Evolutionary conservation across 2,329 filamentous ascomycete genomes (phyloP), one percentile per base, ranked within the genome.

Genomic region (Aspergillus pseudoterreus): DNA sequence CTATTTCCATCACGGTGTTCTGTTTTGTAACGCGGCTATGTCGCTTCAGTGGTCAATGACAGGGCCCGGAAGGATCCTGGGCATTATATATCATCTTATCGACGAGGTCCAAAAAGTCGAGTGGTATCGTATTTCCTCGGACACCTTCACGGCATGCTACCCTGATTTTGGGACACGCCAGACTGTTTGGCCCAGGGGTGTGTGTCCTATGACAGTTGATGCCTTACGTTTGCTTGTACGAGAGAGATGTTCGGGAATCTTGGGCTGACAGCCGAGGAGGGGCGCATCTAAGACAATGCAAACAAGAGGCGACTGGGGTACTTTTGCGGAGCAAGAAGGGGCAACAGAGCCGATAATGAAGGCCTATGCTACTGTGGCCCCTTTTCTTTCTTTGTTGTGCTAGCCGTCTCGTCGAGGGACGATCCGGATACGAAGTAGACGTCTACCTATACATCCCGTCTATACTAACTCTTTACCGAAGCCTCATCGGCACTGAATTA

Each of bases 221-320:
- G 47, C 22, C 47, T 49, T 36, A 39, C 47, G 21, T 15, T 22
- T 35, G 47, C 24, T 49, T 44, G 39, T 35, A 49, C 32, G n/a
- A 4, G 35, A 12, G 12, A 8, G 15, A 38, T 30, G 6, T 30
- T 38, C 35, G 35, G 14, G 35, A 38, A n/a, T n/a, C 14, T n/a
- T 11, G 15, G 35, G 14, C 35, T 38, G 35, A 38, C 35, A 38
- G 4, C 33, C 10, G n/a, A n/a, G 33, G n/a, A n/a, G n/a, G 35
- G 35, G 36, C 22, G 22, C 46, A 48, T 43, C 22, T 33, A 30
- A 30, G 27, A 30, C 27, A 30, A 10, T 30, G 27, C 27, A 30
- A 30, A 30, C 27, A 30, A 30, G 6, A 30, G 27, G 8, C 6
- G 27, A 30, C 10, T 30, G 27, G 27, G 10, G 27, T 30, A 30